These are phyloP conservation scores for Leccinum barrowsii DNA, from an alignment of 768 basidiomycete species.

Conservation along the genomic window DNA sequence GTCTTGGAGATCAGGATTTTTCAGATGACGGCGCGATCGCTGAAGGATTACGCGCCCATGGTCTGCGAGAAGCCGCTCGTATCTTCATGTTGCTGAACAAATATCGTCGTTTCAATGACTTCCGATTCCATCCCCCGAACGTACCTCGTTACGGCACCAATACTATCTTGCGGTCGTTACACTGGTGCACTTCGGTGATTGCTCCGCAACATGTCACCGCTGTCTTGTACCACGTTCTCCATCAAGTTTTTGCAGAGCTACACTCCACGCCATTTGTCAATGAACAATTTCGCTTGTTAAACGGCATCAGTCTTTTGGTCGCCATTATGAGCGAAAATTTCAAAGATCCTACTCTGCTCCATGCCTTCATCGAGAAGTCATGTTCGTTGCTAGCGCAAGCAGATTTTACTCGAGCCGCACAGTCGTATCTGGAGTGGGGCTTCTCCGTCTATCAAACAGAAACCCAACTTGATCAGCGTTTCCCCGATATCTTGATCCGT, in stretches of 20 bases:
- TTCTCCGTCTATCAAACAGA: constrained; percentile 48
- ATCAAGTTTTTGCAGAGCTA: constrained; percentile 65
- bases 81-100: constrained; percentile 51
- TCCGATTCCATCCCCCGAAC: constrained; percentile 60
- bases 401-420: constrained; percentile 65
- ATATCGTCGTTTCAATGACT: constrained; percentile 47
- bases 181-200: constrained; percentile 52
- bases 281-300: constrained; percentile 75
- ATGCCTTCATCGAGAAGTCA: constrained; percentile 65
- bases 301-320: constrained; percentile 72
- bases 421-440: constrained; percentile 79
- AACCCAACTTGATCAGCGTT: constrained; percentile 43
- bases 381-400: constrained; percentile 60
- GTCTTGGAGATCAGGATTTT: constrained; percentile 67
- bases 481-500: constrained; percentile 69
- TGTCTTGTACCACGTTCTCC: constrained; percentile 74
- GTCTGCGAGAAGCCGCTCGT: constrained; percentile 34
- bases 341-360: constrained; percentile 55
- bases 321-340: constrained; percentile 57
- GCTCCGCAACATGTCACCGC: constrained; percentile 45
- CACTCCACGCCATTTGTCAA: constrained; percentile 71
- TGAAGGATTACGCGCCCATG: constrained; percentile 37
- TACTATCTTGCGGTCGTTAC: constrained; percentile 51
- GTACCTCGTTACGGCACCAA: constrained; percentile 53
- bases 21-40: constrained; percentile 48